phyloP scores from a whole-genome alignment of 495 filamentous ascomycete genomes.

The Letharia columbiana region DNA sequence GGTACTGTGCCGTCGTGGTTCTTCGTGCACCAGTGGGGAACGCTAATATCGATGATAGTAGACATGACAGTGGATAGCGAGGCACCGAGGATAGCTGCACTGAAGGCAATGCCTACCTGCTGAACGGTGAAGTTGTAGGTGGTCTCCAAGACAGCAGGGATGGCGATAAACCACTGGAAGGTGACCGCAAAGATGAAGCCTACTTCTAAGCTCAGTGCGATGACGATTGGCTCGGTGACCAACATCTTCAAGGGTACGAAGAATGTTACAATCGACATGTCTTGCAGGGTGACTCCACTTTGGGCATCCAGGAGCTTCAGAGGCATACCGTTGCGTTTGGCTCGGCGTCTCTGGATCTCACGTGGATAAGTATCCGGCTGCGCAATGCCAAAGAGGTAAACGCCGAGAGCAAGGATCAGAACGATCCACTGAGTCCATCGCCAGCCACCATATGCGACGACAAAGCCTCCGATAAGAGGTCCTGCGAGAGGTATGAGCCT shows the following conservation, averaged over 20 bases:
- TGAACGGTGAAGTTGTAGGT: conserved; percentile 33
- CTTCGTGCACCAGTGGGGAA: conserved; percentile 29
- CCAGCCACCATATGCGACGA: conserved; percentile 30
- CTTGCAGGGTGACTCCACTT: conserved; percentile 25
- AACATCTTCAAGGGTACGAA: conserved; percentile 32
- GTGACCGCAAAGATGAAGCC: conserved; percentile 33
- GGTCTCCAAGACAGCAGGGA: conserved; percentile 31
- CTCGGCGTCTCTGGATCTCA: conserved; percentile 33
- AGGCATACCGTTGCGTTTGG: conserved; percentile 25
- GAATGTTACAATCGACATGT: conserved; percentile 33
- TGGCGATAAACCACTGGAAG: conserved; percentile 37
- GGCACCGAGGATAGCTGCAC: conserved; percentile 46
- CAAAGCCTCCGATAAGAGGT: conserved; percentile 33
- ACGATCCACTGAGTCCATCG: conserved; percentile 36
- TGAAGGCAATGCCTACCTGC: conserved; percentile 34
- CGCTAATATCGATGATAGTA: conserved; percentile 39
- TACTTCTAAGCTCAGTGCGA: conserved; percentile 22
- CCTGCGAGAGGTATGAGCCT: conserved; percentile 21
- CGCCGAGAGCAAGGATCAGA: conserved; percentile 29
- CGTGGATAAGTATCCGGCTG: conserved; percentile 37
- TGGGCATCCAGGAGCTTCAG: conserved; percentile 23
- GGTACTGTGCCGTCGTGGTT: conserved; percentile 28
- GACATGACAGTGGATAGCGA: conserved; percentile 38
- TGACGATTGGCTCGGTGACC: conserved; percentile 35
- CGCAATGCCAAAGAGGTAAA: conserved; percentile 31